Conservation (phyloP, 2,329 filamentous ascomycete genomes). For the Diaporthe citriasiana region DNA sequence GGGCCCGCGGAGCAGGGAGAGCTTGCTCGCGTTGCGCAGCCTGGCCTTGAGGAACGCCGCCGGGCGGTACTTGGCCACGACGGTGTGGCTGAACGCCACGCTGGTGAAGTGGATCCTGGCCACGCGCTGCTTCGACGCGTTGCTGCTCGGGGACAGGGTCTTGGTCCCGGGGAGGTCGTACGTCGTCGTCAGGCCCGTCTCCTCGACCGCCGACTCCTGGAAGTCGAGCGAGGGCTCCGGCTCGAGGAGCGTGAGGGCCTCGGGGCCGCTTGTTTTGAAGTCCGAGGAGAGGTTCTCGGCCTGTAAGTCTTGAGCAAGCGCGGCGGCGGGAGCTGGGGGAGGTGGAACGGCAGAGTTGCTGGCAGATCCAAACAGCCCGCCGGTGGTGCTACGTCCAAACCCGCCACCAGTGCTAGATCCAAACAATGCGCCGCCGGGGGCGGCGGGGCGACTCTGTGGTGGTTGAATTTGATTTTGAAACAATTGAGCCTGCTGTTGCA, state of each 20-base stretch:
- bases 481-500: not conserved
- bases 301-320: too few relatives aligned
- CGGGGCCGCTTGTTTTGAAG: too few relatives aligned
- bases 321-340: not conserved
- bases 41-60: constrained; percentile 72
- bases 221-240: constrained; percentile 55
- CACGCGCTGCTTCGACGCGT: constrained; percentile 71
- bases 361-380: not conserved
- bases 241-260: constrained; percentile 46
- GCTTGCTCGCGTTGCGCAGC: constrained; percentile 67
- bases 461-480: not conserved
- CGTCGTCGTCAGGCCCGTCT: constrained; percentile 71
- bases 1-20: constrained; percentile 69
- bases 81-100: constrained; percentile 68
- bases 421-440: not conserved
- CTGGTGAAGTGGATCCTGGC: constrained; percentile 65
- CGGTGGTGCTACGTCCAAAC: not conserved
- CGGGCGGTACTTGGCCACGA: constrained; percentile 72
- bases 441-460: too few relatives aligned
- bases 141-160: constrained; percentile 66
- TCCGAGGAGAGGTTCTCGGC: too few relatives aligned
- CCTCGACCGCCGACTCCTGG: constrained; percentile 69
- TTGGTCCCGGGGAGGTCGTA: constrained; percentile 73
- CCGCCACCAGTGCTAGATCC: too few relatives aligned
- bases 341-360: not conserved